Base-by-base conservation (phyloP, 2,329 filamentous ascomycete species). In the Fusarium sp. region DNA sequence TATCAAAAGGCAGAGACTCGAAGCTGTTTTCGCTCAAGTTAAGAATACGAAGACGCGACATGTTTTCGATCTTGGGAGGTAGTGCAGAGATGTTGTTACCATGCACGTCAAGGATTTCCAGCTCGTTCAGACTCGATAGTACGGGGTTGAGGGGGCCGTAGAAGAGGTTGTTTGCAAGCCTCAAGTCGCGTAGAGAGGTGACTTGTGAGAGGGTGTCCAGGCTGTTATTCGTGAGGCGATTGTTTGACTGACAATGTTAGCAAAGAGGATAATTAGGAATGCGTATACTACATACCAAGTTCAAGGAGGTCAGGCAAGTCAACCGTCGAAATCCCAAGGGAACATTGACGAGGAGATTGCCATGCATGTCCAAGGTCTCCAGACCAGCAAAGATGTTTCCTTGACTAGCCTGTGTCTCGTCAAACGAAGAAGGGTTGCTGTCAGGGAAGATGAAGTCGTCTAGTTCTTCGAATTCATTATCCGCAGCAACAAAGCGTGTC, bases 1-100 rank as follows among this genome's bases (percentile, higher is more conserved):
- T 85, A 11, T 92, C 89, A 77, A 96, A 93, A 0, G 93, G 92
- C 18, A 98, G 80, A 5, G 87, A 86, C 54, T 89, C 89, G 33
- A 99, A 87, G 60, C 89, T 88, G 76, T 99, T 99, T 73, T 94
- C 90, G 64, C 92, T 90, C 28, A 98, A 80, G 78, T 97, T 96
- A 57, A 98, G 84, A 15, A 93, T 88, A 32, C 93, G 91, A 35
- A 99, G 87, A 30, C 88, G 88, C 6, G 85, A 84, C 71, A 98
- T 87, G 33, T 89, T 88, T n/a, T 87, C 87, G 4, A 98, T 79
- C 18, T 88, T 88, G 15, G 88, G 83, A 0, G 95, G 94, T 21
- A 99, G 84, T 3, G 87, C 86, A 12, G 91, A 90, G 25, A 99
- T 86, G 69, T 90, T 89, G 82, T 99, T 99, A 19, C 89, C 89